phyloP scores from a whole-genome alignment of 2,329 filamentous ascomycete species.

The Fonsecaea pedrosoi region DNA sequence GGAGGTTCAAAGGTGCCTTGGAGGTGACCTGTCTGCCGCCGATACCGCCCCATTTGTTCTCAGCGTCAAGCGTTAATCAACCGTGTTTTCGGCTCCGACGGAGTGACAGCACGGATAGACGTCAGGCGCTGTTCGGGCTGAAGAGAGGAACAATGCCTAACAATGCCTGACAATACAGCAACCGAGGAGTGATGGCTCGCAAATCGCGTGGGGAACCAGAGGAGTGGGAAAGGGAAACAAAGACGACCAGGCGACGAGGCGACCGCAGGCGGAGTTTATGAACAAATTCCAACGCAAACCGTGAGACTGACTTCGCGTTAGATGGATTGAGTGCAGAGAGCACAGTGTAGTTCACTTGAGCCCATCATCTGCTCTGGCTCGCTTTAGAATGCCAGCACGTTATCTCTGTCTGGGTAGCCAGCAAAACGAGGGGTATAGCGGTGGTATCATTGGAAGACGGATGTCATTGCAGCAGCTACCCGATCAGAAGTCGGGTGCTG shows the following conservation, averaged over 20 bases:
- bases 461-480: slow-evolving; percentile 12
- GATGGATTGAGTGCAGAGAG: not conserved
- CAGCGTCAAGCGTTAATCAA: slow-evolving; percentile 16
- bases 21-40: slow-evolving; percentile 26
- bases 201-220: not conserved
- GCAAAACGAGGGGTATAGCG: not conserved
- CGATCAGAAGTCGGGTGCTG: not conserved
- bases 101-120: not conserved
- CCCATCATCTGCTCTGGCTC: slow-evolving; percentile 9
- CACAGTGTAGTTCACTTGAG: not conserved
- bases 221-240: slow-evolving; percentile 9
- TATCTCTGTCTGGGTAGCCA: slow-evolving; percentile 5
- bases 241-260: slow-evolving; percentile 26
- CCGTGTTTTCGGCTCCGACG: not conserved
- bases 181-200: slow-evolving; percentile 15
- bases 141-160: slow-evolving; percentile 19
- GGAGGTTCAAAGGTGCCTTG: slow-evolving; percentile 24
- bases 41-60: slow-evolving; percentile 29
- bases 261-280: slow-evolving; percentile 22
- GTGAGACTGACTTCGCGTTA: not conserved
- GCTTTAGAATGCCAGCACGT: not conserved
- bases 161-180: slow-evolving; percentile 11
- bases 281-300: slow-evolving; percentile 3
- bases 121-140: not conserved
- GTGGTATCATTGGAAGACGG: not conserved